These are phyloP conservation scores for Basipetospora sp. DNA, from an alignment of 2,329 filamentous ascomycete genomes.

Conservation along the genomic window DNA sequence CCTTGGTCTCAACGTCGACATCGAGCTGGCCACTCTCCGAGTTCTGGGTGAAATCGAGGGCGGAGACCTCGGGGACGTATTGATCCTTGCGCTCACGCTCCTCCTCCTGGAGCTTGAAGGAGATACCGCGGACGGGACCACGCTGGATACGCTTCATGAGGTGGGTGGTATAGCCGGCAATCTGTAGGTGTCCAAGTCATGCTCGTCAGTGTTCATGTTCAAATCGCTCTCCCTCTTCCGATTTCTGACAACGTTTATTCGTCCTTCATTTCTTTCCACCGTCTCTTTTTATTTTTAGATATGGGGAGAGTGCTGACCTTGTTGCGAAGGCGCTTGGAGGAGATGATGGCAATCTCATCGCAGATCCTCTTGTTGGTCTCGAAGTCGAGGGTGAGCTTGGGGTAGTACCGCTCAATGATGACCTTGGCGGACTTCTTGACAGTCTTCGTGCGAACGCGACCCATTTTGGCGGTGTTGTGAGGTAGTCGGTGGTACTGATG, in stretches of 20 bases:
- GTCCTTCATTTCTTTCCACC: no score
- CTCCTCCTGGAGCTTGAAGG: slow-evolving; percentile 99
- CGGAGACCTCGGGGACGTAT: slow-evolving; percentile 97
- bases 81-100: slow-evolving; percentile 99
- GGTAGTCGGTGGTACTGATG: slow-evolving; percentile 18
- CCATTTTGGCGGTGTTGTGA: slow-evolving; percentile 47
- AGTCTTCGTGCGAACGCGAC: slow-evolving; percentile 57
- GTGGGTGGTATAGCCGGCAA: slow-evolving; percentile 96
- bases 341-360: slow-evolving; percentile 99
- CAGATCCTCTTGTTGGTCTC: slow-evolving; percentile 99
- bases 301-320: slow-evolving; percentile 49
- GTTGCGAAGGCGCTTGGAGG: slow-evolving; percentile 97
- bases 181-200: slow-evolving; percentile 34
- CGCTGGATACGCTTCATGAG: slow-evolving; percentile 99
- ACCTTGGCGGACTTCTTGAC: slow-evolving; percentile 83
- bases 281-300: not conserved
- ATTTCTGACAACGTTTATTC: no score
- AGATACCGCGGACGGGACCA: slow-evolving; percentile 97
- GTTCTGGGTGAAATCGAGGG: slow-evolving; percentile 94
- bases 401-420: slow-evolving; percentile 98
- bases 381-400: slow-evolving; percentile 96
- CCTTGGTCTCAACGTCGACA: slow-evolving; percentile 95
- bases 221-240: no score
- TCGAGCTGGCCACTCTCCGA: slow-evolving; percentile 86
- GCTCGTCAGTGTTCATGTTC: not conserved